These are phyloP conservation scores for Lactuca saligna DNA, from an alignment of 129 eudicot species.

Conservation along the genomic window DNA sequence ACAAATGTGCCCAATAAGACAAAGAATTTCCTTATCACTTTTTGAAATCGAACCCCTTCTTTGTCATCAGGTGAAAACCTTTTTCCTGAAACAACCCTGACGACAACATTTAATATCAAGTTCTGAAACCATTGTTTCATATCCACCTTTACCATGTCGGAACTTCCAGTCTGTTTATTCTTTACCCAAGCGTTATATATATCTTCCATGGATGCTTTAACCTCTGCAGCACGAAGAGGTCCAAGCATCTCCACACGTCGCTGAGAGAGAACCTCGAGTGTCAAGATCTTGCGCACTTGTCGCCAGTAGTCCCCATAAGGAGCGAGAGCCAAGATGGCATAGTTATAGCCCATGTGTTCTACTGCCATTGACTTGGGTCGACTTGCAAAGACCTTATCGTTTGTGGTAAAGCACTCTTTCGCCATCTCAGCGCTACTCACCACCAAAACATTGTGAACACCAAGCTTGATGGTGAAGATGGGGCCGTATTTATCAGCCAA, in stretches of 20 bases:
- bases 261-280: constrained; percentile 28
- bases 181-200: constrained; percentile 14
- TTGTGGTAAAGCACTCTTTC: constrained; percentile 27
- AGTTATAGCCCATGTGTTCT: constrained; percentile 30
- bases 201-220: constrained; percentile 12
- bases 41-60: constrained; percentile 12
- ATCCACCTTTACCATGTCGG: constrained; percentile 19
- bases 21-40: background rate
- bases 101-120: constrained; percentile 2
- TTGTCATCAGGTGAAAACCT: background rate
- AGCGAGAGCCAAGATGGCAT: constrained; percentile 18
- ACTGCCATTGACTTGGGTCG: constrained; percentile 28
- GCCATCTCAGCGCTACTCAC: constrained; percentile 23
- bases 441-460: constrained; percentile 18
- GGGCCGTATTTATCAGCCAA: constrained; percentile 33
- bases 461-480: constrained; percentile 30
- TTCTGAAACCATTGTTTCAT: constrained; percentile 24
- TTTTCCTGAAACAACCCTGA: constrained; percentile 24
- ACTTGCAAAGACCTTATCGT: constrained; percentile 25
- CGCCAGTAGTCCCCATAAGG: constrained; percentile 38
- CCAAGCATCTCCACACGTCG: constrained; percentile 25
- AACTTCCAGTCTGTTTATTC: background rate
- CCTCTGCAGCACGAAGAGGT: constrained; percentile 18
- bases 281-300: constrained; percentile 25
- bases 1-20: constrained; percentile 13